Evolutionary conservation across 805 yeast species (phyloP), one percentile per base, ranked within the genome.

Genomic region (Saturnispora diversa): DNA sequence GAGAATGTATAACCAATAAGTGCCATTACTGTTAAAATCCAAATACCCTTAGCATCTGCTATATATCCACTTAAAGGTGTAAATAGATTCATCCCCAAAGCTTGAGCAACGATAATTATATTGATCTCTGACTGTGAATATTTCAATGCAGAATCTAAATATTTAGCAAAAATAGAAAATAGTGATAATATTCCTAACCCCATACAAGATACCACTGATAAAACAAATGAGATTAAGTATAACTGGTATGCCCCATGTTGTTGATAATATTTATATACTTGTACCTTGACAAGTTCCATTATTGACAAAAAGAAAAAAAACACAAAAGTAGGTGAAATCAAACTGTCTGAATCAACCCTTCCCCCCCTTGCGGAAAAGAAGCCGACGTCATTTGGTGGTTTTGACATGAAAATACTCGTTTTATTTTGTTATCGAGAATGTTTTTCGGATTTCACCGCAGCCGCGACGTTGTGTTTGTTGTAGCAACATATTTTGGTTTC

Each of bases 21-120:
- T 3, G 88, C 69, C 15, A 83, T 50, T n/a, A 79, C 49, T 7
- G 86, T 72, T 30, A 87, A 58, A 19, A 80, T 60, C 44, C 82
- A 80, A 3, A 88, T 84, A 0, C 95, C 94, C 49, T 77, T 79
- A 19, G 77, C 66, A 56, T 87, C 96, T 1, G 94, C 92, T 36
- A 84, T 65, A 46, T 80, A 74, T 0, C 97, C 97, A 41, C 86
- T 62, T 2, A 82, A 54, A 0, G 97, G 96, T 2, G 87, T 76
- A 16, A 86, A 78, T 26, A 83, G 60, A 57, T 87, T 88, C 77
- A 84, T 76, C 4, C 96, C 97, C 40, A 84, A 55, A 10, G 84
- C 84, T 7, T 83, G 79, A 17, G 75, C 68, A 27, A 85, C 78
- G 22, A 92, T 83, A 20, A 88, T 76, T 40, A 73, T 64, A 62